Base-by-base conservation (phyloP, 305 asterid genomes). In the Fraxinus angustifolia region DNA sequence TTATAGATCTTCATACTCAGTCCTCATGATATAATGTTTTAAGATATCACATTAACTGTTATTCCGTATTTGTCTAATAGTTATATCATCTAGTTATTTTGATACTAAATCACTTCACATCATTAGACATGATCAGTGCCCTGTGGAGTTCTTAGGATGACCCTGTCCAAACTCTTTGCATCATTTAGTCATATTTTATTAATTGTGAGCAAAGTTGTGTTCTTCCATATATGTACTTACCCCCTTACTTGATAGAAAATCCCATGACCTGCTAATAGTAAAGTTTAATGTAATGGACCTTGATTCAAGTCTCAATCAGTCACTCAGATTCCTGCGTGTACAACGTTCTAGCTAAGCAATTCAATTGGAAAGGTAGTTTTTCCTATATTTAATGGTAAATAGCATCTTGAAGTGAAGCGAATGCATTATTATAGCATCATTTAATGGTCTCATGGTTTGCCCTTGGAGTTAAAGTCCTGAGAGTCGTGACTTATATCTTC, bases 41-140 rank as follows among this genome's bases (percentile, higher is more conserved):
- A 70, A 70, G 45, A 16, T 16, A 33, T 71, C 12, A 33, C 75
- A 33, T 33, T 71, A 68, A 31, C 74, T 12, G 36, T 30, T 68
- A 31, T 68, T 28, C 74, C 1, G 12, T n/a, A 31, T 30, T 30
- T 71, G 45, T 34, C 14, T 71, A 33, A 34, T 33, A 33, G 23
- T 70, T 14, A 68, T 31, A 70, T 70, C 75, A 70, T 68, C 75
- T 70, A 19, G 75, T 33, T 34, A 33, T 68, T 68, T 28, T 68
- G 38, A 71, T 71, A 65, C 36, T 65, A 12, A 67, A 67, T 68
- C 74, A 30, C 74, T 68, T 68, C 74, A 68, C 74, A 68, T 68
- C 36, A 26, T 26, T n/a, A 70, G 45, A 14, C 23, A 16, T 70
- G 75, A 33, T 70, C 42, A 33, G 26, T 71, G 36, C 11, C 35